A percentile compares a stretch with the other conserved stretches of the same genome.
Evolutionary conservation across 352 stramenopile genomes (phyloP).

Genomic region (Hyaloperonospora brassicae): DNA sequence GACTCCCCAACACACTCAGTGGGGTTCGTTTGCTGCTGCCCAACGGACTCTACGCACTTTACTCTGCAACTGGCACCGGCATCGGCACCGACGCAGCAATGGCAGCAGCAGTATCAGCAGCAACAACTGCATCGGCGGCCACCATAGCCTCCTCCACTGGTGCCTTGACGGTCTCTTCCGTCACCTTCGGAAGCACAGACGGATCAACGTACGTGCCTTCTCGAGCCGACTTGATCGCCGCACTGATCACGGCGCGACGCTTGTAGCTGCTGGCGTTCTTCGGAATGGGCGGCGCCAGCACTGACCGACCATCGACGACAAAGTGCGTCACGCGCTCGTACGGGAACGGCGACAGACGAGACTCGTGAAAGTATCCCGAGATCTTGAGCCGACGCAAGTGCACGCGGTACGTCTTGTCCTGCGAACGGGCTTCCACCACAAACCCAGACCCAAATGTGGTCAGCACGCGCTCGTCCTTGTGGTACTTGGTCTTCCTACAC

Average conservation of each 20-base stretch:
- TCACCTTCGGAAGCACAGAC: slow-evolving; percentile 10
- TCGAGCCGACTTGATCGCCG: slow-evolving; percentile 55
- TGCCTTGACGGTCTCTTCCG: slow-evolving; percentile 9
- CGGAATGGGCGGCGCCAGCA: slow-evolving; percentile 55
- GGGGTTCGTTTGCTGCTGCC: slow-evolving; percentile 2
- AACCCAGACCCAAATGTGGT: slow-evolving; percentile 77
- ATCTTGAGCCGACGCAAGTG: slow-evolving; percentile 68
- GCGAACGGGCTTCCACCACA: slow-evolving; percentile 41
- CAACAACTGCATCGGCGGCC: slow-evolving; percentile 17
- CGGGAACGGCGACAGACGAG: slow-evolving; percentile 53
- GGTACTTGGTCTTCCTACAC: slow-evolving; percentile 52
- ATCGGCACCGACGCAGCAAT: slow-evolving; percentile 12
- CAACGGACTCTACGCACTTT: slow-evolving; percentile 10
- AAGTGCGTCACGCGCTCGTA: slow-evolving; percentile 82
- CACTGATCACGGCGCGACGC: slow-evolving; percentile 59
- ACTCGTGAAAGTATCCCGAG: slow-evolving; percentile 68
- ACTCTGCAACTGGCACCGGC: slow-evolving; percentile 22
- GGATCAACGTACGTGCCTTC: slow-evolving; percentile 24
- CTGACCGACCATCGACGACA: slow-evolving; percentile 68
- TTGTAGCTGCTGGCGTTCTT: slow-evolving; percentile 61
- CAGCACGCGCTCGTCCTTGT: slow-evolving; percentile 70
- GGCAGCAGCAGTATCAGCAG: slow-evolving; percentile 13
- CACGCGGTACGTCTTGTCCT: slow-evolving; percentile 74
- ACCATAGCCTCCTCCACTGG: slow-evolving; percentile 21
- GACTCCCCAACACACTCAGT: slow-evolving; percentile 10